A percentile compares a stretch with the other conserved stretches of the same genome.
Evolutionary conservation across 2,329 filamentous ascomycete genomes (phyloP).

Genomic region (Pseudocercospora fijiensis): DNA sequence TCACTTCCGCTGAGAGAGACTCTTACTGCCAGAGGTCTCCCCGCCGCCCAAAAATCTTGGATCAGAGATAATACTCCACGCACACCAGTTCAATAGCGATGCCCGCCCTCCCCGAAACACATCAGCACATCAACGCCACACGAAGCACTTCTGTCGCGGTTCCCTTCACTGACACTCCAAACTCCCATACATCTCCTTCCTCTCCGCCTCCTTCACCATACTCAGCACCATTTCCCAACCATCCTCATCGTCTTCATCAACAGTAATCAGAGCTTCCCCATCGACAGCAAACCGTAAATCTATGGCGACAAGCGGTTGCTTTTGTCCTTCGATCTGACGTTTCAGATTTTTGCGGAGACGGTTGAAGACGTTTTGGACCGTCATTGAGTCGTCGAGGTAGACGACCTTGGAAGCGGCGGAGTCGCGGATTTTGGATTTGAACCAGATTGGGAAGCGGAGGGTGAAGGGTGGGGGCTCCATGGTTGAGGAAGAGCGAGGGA

Average conservation of each 20-base stretch:
- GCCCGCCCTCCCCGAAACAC: too few relatives aligned
- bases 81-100: too few relatives aligned
- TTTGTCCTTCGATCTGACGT: neutral
- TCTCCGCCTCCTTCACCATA: neutral
- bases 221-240: slow-evolving; percentile 11
- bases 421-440: neutral
- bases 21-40: too few relatives aligned
- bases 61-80: too few relatives aligned
- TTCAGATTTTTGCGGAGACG: neutral
- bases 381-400: neutral
- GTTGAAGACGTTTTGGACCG: neutral
- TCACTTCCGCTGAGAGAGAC: neutral
- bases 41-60: too few relatives aligned
- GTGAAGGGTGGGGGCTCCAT: slow-evolving; percentile 1
- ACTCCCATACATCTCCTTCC: neutral
- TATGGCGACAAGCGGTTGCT: neutral
- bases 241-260: slow-evolving; percentile 10
- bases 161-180: neutral
- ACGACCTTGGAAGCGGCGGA: slow-evolving; percentile 4
- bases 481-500: neutral
- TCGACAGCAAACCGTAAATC: neutral
- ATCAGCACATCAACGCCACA: too few relatives aligned
- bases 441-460: slow-evolving; percentile 5
- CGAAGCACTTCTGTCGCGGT: neutral
- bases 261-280: neutral